phyloP scores from a whole-genome alignment of 768 basidiomycete species.

The Phylloporus sp. region DNA sequence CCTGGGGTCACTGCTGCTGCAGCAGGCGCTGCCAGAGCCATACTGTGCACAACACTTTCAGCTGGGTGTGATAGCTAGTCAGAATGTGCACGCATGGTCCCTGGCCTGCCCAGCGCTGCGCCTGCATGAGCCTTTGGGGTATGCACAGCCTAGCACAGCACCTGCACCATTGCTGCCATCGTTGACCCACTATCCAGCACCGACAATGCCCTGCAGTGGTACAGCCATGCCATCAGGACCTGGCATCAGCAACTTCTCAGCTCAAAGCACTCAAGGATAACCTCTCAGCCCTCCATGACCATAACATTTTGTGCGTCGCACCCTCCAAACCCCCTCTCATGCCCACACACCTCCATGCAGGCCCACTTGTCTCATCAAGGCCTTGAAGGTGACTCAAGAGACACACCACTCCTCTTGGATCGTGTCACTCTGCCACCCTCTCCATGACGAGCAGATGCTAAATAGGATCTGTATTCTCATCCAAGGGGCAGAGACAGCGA shows the following conservation, averaged over 20 bases:
- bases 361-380: slow-evolving; percentile 76
- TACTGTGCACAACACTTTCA: too few species aligned
- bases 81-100: too few species aligned
- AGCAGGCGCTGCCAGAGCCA: too few species aligned
- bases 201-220: slow-evolving; percentile 64
- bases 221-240: slow-evolving; percentile 57
- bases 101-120: too few species aligned
- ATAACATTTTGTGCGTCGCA: slow-evolving; percentile 72
- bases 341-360: slow-evolving; percentile 35
- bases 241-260: slow-evolving; percentile 60
- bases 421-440: slow-evolving; percentile 40
- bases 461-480: too few species aligned
- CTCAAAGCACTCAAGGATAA: slow-evolving; percentile 72
- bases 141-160: too few species aligned
- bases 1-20: too few species aligned
- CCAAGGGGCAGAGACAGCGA: too few species aligned
- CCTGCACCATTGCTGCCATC: slow-evolving; percentile 35
- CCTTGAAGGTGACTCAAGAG: slow-evolving; percentile 53
- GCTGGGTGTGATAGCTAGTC: too few species aligned
- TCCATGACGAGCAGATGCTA: too few species aligned
- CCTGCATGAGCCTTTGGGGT: too few species aligned
- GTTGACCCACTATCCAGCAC: slow-evolving; percentile 56
- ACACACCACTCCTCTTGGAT: slow-evolving; percentile 30
- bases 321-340: neutral
- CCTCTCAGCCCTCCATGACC: slow-evolving; percentile 58